phyloP scores from a whole-genome alignment of 306 rosid species.

The Prunus davidiana region DNA sequence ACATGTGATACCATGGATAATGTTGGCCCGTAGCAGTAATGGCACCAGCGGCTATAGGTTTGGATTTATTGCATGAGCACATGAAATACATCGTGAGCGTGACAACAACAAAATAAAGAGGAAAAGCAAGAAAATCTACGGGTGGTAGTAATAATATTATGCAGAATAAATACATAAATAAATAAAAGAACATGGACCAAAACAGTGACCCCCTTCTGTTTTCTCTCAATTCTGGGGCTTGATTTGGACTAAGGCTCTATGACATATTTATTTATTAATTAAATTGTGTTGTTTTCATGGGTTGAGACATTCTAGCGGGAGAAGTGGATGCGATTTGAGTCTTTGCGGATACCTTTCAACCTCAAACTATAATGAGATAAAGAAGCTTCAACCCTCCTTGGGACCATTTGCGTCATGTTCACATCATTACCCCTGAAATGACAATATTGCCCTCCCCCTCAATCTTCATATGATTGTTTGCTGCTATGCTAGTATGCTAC shows the following conservation, averaged over 20 bases:
- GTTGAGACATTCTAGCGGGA: constrained; percentile 29
- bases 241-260: background rate
- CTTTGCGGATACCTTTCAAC: constrained; percentile 14
- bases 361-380: constrained; percentile 10
- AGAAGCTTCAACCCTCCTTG: background rate
- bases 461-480: background rate
- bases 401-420: constrained; percentile 12
- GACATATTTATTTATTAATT: background rate
- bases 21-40: constrained; percentile 18
- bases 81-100: background rate
- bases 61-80: background rate
- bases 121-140: background rate
- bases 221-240: no score
- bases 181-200: background rate
- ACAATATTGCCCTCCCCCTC: background rate
- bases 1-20: background rate
- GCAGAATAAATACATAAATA: no score
- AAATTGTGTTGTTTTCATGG: constrained; percentile 21
- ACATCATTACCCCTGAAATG: background rate
- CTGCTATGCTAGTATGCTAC: no score
- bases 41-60: background rate
- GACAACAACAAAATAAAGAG: background rate
- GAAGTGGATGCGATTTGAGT: constrained; percentile 13
- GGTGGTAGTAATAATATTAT: background rate
- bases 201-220: background rate